These are phyloP conservation scores for Pichia nakasei DNA, from an alignment of 805 yeast genomes.

Conservation along the genomic window DNA sequence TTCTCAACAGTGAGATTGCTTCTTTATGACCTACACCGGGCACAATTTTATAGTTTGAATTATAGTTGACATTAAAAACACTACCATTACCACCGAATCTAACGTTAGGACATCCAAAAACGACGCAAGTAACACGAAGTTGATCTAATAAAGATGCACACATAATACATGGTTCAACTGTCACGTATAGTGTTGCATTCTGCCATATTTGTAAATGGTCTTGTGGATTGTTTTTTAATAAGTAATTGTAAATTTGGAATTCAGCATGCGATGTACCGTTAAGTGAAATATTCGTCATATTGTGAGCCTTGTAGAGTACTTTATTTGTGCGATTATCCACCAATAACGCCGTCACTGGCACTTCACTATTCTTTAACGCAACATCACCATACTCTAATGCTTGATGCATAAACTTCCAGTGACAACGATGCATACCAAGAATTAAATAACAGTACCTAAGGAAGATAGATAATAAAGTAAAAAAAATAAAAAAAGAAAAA, in stretches of 20 bases:
- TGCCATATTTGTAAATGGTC: constrained; percentile 31
- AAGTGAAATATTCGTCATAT: constrained; percentile 75
- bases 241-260: constrained; percentile 62
- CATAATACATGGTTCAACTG: constrained; percentile 98
- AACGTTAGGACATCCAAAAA: constrained; percentile 91
- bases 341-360: constrained; percentile 79
- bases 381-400: constrained; percentile 51
- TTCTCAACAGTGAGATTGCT: constrained; percentile 71
- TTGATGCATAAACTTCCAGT: constrained; percentile 37
- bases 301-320: constrained; percentile 69
- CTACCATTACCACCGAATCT: constrained; percentile 96
- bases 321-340: constrained; percentile 32
- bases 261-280: constrained; percentile 94
- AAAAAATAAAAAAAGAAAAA: too few relatives aligned
- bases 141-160: constrained; percentile 90
- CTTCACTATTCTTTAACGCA: constrained; percentile 63
- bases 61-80: constrained; percentile 44
- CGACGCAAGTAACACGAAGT: constrained; percentile 60
- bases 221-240: constrained; percentile 29
- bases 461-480: too few relatives aligned
- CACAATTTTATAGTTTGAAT: constrained; percentile 25
- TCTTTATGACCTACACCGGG: constrained; percentile 80
- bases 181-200: constrained; percentile 70
- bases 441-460: too few relatives aligned
- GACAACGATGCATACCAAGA: too few relatives aligned